Evolutionary conservation across 2,329 filamentous ascomycete genomes (phyloP).

Genomic region (Penicillium concentricum): DNA sequence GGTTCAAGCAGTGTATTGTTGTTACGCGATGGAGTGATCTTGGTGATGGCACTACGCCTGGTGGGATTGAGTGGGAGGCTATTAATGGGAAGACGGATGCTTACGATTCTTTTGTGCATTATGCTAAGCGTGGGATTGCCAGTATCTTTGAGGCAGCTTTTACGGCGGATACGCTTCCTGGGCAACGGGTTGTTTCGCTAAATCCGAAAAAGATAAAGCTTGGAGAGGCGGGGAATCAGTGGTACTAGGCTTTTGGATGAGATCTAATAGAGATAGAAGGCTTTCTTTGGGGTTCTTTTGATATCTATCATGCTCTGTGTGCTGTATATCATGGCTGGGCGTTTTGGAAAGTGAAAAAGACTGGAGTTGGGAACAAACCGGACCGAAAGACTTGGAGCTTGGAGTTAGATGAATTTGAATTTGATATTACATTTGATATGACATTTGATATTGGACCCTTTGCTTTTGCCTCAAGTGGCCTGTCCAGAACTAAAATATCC

Average conservation of each 20-base stretch:
- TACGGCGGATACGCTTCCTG: conserved; percentile 55
- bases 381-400: background rate
- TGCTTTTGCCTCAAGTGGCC: background rate
- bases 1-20: conserved; percentile 60
- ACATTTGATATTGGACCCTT: too few relatives aligned
- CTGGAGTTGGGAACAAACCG: background rate
- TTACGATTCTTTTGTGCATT: conserved; percentile 55
- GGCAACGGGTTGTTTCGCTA: conserved; percentile 57
- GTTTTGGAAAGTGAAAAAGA: background rate
- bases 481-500: background rate
- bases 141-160: conserved; percentile 60
- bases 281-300: background rate
- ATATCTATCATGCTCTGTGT: background rate
- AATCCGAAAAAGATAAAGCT: conserved; percentile 56
- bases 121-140: conserved; percentile 57
- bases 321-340: background rate
- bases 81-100: conserved; percentile 47
- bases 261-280: background rate
- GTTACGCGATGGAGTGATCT: conserved; percentile 64
- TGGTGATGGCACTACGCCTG: conserved; percentile 54
- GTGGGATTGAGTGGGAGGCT: conserved; percentile 55
- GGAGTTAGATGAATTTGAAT: background rate
- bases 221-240: conserved; percentile 57
- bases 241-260: conserved; percentile 50
- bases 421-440: background rate